These are phyloP conservation scores for Pseudoneurospora amorphoporcata DNA, from an alignment of 495 filamentous ascomycete species.

Conservation along the genomic window DNA sequence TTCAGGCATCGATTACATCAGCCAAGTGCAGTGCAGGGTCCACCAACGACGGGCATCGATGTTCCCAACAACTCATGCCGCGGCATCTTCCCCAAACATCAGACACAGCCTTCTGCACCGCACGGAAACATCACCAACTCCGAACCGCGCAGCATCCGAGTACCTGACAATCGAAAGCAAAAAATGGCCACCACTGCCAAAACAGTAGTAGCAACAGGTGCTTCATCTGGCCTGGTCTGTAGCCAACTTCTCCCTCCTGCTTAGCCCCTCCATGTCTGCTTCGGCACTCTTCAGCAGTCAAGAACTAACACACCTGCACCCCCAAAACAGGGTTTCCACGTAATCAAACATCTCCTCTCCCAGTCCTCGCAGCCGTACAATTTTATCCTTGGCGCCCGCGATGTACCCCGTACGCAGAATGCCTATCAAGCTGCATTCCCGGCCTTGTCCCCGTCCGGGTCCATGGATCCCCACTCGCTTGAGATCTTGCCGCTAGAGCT, in stretches of 20 bases:
- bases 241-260: not conserved
- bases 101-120: not conserved
- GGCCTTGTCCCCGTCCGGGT: slow-evolving; percentile 6
- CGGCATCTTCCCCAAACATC: not conserved
- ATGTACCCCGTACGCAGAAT: slow-evolving; percentile 21
- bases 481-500: slow-evolving; percentile 34
- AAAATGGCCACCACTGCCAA: slow-evolving; percentile 27
- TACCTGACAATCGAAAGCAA: not conserved
- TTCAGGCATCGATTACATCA: not conserved
- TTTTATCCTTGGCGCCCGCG: slow-evolving; percentile 36
- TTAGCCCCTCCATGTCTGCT: not conserved
- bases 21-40: not conserved
- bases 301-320: not conserved
- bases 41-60: not conserved
- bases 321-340: slow-evolving; percentile 31
- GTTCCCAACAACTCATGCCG: not conserved
- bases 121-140: not conserved
- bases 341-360: slow-evolving; percentile 29
- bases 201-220: slow-evolving; percentile 35
- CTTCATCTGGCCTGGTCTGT: slow-evolving; percentile 34
- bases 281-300: not conserved
- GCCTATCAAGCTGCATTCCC: slow-evolving; percentile 27
- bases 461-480: slow-evolving; percentile 20
- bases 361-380: slow-evolving; percentile 26
- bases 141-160: not conserved